These are phyloP conservation scores for Pholiota conissans DNA, from an alignment of 768 basidiomycete species.

Conservation along the genomic window DNA sequence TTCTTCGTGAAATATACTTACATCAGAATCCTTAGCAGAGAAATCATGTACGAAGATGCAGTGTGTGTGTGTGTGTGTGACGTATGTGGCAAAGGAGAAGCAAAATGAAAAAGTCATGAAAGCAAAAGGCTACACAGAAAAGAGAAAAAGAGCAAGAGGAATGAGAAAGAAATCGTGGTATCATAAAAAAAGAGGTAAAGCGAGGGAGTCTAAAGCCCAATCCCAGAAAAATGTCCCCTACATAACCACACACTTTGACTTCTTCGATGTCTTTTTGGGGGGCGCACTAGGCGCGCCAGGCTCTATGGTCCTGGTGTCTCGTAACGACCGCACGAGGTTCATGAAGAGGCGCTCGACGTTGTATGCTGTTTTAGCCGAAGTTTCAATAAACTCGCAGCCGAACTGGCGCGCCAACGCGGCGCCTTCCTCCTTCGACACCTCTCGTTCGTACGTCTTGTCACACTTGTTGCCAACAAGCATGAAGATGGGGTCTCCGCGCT, in stretches of 20 bases:
- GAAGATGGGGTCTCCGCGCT: slow-evolving; percentile 82
- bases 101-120: slow-evolving; percentile 24
- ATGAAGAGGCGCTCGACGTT: slow-evolving; percentile 93
- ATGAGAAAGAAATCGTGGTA: slow-evolving; percentile 58
- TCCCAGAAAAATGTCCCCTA: slow-evolving; percentile 70
- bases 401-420: slow-evolving; percentile 76
- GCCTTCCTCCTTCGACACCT: slow-evolving; percentile 91
- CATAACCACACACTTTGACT: slow-evolving; percentile 75
- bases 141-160: slow-evolving; percentile 29
- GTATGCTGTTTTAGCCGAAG: slow-evolving; percentile 91
- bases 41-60: slow-evolving; percentile 23
- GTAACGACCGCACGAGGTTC: slow-evolving; percentile 80
- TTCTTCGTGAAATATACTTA: slow-evolving; percentile 33
- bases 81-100: slow-evolving; percentile 21
- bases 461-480: slow-evolving; percentile 97
- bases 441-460: slow-evolving; percentile 88
- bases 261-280: slow-evolving; percentile 44
- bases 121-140: slow-evolving; percentile 23
- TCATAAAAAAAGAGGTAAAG: slow-evolving; percentile 79
- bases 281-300: slow-evolving; percentile 39
- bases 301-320: slow-evolving; percentile 65
- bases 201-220: slow-evolving; percentile 66
- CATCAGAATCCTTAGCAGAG: slow-evolving; percentile 35
- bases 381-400: slow-evolving; percentile 94
- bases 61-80: too few species aligned